A percentile compares a stretch with the other conserved stretches of the same genome.
These are phyloP conservation scores for Leccinum fibrillosum DNA, from an alignment of 768 basidiomycete species.

Conservation along the genomic window DNA sequence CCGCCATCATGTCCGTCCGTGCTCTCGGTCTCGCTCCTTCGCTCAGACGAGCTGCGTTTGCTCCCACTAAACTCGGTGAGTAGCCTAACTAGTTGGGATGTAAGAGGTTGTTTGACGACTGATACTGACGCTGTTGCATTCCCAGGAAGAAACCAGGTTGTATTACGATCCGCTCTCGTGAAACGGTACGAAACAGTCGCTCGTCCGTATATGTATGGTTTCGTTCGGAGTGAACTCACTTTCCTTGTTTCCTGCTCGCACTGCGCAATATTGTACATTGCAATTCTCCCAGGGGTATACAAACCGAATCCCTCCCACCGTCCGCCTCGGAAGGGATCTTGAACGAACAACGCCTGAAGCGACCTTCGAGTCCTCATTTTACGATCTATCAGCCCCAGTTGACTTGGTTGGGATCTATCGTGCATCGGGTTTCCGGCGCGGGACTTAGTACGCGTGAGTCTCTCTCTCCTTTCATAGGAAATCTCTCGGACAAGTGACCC, in stretches of 20 bases:
- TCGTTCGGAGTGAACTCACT: background rate
- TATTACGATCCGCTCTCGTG: constrained; percentile 26
- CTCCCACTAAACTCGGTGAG: constrained; percentile 12
- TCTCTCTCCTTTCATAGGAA: background rate
- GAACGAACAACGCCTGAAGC: constrained; percentile 81
- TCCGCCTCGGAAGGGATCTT: constrained; percentile 60
- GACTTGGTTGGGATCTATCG: constrained; percentile 86
- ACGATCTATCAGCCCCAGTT: constrained; percentile 96
- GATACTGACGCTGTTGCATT: background rate
- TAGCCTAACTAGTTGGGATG: background rate
- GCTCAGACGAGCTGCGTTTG: constrained; percentile 49
- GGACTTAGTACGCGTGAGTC: constrained; percentile 57
- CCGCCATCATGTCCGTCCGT: constrained; percentile 43
- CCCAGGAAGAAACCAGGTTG: constrained; percentile 43
- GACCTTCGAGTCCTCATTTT: constrained; percentile 93
- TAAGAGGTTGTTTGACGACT: background rate
- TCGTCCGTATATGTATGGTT: background rate
- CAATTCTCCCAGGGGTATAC: constrained; percentile 42
- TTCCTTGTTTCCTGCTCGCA: background rate
- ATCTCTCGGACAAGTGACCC: background rate
- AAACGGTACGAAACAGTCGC: constrained; percentile 36
- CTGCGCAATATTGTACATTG: background rate
- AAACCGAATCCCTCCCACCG: constrained; percentile 64
- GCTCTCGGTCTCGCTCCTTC: constrained; percentile 57
- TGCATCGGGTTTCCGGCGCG: constrained; percentile 81